Base-by-base conservation (phyloP, 495 filamentous ascomycete genomes). In the Aspergillus incahuasiensis region DNA sequence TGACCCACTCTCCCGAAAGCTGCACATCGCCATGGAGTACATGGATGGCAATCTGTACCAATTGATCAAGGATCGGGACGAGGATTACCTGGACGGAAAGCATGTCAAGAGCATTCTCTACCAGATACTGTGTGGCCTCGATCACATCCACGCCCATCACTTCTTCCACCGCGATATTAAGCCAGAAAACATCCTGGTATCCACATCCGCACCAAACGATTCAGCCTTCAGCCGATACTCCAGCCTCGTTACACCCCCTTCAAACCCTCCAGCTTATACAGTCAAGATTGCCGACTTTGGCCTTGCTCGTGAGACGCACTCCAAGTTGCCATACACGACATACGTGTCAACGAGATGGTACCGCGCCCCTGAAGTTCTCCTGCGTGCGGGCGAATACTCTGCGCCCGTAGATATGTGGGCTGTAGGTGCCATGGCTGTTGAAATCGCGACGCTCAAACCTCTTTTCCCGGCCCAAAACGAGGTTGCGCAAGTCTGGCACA, bases 131-230 rank as follows among this genome's bases (percentile, higher is more conserved):
- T 87, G 89, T 13, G 95, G 95, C 45, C 80, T 99, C 24, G 91
- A 97, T 62, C 95, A 99, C 64, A 96, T 99, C 55, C 95, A 99
- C 69, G 88, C 91, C 34, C 89, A 97, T 71, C 82, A 88, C 63
- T 99, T 99, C 77, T 99, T 99, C 74, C 95, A 99, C 71, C 90
- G 95, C 57, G 95, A 99, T 64, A 97, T 99, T 74, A 99, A 99
- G 65, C 95, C 95, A 7, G 95, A 99, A 70, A 99, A 97, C 65
- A 99, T 97, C 54, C 83, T 99, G 16, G 95, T 99, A 0, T 96
- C 95, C 1, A 95, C 91, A 43, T 96, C 94, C 22, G 82, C 89
- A 24, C 80, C 85, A 22, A 86, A 87, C 52, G 95, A 97, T 62
- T 85, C 85, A 24, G 86, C 85, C 59, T 97, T 97, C 71, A 85